Percentiles rank a stretch among this genome's conserved stretches.
Evolutionary conservation across 2,329 filamentous ascomycete species (phyloP).

Genomic region (Sclerotinia spermophila): DNA sequence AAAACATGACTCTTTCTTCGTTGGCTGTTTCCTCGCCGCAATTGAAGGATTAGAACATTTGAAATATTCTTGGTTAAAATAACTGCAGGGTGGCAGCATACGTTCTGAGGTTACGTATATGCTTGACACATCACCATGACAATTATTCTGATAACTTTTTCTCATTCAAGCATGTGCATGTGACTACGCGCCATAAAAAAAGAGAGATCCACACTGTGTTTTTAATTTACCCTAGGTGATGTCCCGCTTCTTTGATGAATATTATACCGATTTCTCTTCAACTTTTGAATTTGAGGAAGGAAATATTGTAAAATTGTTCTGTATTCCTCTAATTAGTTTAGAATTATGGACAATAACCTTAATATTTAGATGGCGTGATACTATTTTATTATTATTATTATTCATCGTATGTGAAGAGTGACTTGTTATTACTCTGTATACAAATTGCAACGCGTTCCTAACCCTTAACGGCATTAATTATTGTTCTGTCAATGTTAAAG

Average conservation of each 20-base stretch:
- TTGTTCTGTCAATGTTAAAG: background rate
- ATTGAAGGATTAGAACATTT: background rate
- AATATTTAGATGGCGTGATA: background rate
- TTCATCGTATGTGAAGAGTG: too few relatives aligned
- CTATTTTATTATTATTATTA: background rate
- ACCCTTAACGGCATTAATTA: too few relatives aligned
- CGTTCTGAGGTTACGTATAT: background rate
- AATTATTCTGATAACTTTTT: background rate
- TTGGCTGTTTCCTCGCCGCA: background rate
- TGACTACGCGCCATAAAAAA: background rate
- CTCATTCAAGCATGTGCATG: background rate
- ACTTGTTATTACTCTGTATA: background rate
- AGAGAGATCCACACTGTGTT: background rate
- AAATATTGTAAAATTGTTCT: too few relatives aligned
- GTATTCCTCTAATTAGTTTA: background rate
- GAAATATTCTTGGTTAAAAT: background rate
- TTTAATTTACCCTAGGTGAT: background rate
- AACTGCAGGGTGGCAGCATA: background rate
- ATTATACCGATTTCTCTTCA: background rate
- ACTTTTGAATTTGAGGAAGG: background rate
- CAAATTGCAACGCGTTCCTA: background rate
- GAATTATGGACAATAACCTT: background rate
- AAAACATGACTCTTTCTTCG: slow-evolving; percentile 2
- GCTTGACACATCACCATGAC: background rate
- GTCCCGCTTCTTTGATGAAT: background rate